phyloP scores from a whole-genome alignment of 768 basidiomycete species.

The Lactarius sanguifluus region DNA sequence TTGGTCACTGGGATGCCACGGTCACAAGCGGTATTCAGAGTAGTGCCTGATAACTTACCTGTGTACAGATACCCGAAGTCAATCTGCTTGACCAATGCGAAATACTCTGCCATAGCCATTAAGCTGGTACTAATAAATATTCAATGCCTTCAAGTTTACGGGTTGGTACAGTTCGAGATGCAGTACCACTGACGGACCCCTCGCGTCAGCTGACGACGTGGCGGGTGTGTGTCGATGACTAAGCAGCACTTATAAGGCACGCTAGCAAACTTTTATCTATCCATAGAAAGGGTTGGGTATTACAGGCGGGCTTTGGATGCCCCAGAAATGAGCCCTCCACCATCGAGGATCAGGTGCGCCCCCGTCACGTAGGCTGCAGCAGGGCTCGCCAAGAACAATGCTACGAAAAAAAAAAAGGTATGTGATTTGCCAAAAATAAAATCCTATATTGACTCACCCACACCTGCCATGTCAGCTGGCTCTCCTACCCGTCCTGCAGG shows the following conservation, averaged over 20 bases:
- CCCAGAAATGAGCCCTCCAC: slow-evolving; percentile 35
- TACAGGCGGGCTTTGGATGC: slow-evolving; percentile 13
- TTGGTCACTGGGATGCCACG: slow-evolving; percentile 13
- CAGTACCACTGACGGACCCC: not conserved
- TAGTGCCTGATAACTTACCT: slow-evolving; percentile 10
- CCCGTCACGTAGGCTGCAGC: slow-evolving; percentile 77
- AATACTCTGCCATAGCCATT: not conserved
- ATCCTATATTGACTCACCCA: slow-evolving; percentile 37
- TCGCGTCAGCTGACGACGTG: not conserved
- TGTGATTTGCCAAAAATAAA: too few species aligned
- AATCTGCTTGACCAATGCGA: slow-evolving; percentile 16
- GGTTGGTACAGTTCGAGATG: not conserved
- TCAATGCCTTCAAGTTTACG: not conserved
- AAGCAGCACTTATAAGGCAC: not conserved
- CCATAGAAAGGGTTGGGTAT: not conserved
- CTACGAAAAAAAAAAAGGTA: slow-evolving; percentile 24
- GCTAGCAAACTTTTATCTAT: too few species aligned
- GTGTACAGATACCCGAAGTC: slow-evolving; percentile 25
- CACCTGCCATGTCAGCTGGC: slow-evolving; percentile 68
- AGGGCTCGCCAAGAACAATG: slow-evolving; percentile 49
- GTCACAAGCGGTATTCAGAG: not conserved
- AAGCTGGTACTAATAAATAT: not conserved
- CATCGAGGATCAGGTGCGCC: slow-evolving; percentile 69
- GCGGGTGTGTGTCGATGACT: not conserved
- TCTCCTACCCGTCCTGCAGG: slow-evolving; percentile 60